Conservation (phyloP, 768 basidiomycete genomes). For the Pluteus cervinus region DNA sequence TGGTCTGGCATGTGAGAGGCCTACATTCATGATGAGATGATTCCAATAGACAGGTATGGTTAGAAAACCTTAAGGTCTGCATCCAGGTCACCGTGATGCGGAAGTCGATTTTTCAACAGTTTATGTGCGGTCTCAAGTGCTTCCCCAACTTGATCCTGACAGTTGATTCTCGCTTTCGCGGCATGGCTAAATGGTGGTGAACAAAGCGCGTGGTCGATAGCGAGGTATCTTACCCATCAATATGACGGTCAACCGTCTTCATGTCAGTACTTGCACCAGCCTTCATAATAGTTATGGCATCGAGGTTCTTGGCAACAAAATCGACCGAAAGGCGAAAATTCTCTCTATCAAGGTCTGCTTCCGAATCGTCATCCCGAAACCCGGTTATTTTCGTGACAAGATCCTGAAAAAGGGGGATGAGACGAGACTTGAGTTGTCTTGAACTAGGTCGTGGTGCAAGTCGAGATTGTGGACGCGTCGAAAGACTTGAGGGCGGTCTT, state of each 20-base stretch:
- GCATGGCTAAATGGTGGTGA: constrained; percentile 35
- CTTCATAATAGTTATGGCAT: constrained; percentile 47
- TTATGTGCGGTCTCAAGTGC: constrained; percentile 52
- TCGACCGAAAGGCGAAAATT: constrained; percentile 46
- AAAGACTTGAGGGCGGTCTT: constrained; percentile 26
- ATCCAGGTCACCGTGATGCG: constrained; percentile 54
- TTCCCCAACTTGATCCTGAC: constrained; percentile 51
- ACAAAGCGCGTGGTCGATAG: constrained; percentile 4
- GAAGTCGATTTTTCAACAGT: constrained; percentile 44
- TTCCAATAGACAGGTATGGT: background rate
- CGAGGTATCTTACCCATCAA: constrained; percentile 43
- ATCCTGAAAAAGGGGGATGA: constrained; percentile 47
- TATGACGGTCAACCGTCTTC: constrained; percentile 45
- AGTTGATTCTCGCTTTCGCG: constrained; percentile 67
- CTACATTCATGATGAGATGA: constrained; percentile 25
- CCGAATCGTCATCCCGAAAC: constrained; percentile 35
- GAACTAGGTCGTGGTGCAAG: constrained; percentile 24
- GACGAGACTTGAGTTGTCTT: constrained; percentile 26
- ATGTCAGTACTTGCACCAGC: constrained; percentile 54
- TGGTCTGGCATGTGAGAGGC: constrained; percentile 61
- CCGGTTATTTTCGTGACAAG: constrained; percentile 51
- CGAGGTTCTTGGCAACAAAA: constrained; percentile 52
- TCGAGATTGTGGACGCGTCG: constrained; percentile 36
- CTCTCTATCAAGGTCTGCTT: constrained; percentile 27
- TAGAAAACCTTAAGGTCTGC: constrained; percentile 51